Evolutionary conservation across 2,329 filamentous ascomycete genomes (phyloP), one percentile per base, ranked within the genome.

Genomic region (Alternaria longipes): DNA sequence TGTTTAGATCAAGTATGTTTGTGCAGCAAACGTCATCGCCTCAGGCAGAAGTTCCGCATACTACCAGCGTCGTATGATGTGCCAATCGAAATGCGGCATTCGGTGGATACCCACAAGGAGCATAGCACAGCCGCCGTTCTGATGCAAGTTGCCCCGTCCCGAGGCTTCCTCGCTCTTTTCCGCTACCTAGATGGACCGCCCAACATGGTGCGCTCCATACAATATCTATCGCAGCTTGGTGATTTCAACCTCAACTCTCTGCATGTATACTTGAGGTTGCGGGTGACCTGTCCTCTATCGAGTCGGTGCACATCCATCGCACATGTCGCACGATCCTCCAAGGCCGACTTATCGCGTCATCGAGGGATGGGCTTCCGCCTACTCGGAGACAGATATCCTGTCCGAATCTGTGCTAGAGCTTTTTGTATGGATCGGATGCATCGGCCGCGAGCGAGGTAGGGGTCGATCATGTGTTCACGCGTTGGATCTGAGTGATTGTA

Each of bases 181-280:
- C 12, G 20, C 30, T 41, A 52, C 46, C 54, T 32, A 34, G 28
- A 41, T 52, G 32, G 54, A n/a, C 18, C 50, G 20, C 30, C 44
- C 51, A 59, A 42, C 51, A 55, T n/a, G 56, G 51, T 49, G 44
- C 44, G 42, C 20, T 49, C 28, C 11, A 36, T 30, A 11, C 20
- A 9, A 12, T 14, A 16, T 30, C 14, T 8, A 36, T 12, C 12
- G 8, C 32, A 50, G 32, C 20, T 24, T 50, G 20, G 24, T 28
- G 4, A 36, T 42, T 42, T 6, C 14, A 38, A 20, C 8, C 32
- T 24, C 12, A 16, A 2, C n/a, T 16, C 32, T 20, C 30, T 14
- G 8, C 22, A 14, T 26, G 32, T 18, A 18, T 36, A 24, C 9
- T 7, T 7, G 46, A 50, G 20, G 46, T 26, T 26, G 5, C n/a